phyloP scores from a whole-genome alignment of 179 eudicot genomes.

The Drosera spatulata region DNA sequence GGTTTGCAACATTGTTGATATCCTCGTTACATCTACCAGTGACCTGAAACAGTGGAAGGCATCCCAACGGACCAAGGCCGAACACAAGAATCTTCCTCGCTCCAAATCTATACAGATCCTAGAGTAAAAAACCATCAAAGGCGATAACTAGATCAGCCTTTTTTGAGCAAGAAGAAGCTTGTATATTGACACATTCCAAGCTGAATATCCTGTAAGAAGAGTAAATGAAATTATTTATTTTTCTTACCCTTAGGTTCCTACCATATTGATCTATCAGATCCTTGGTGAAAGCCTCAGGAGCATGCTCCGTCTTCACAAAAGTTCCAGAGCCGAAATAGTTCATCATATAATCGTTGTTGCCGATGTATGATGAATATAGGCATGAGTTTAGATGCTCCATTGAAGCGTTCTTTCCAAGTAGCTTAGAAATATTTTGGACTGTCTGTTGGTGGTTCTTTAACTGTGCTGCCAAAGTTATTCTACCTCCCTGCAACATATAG shows the following conservation, averaged over 20 bases:
- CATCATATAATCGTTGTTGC: slow-evolving; percentile 13
- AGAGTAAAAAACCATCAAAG: too few species aligned
- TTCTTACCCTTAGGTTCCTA: slow-evolving; percentile 10
- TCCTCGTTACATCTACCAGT: background rate
- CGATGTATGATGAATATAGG: slow-evolving; percentile 9
- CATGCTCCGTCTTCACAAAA: background rate
- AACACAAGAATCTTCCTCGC: slow-evolving; percentile 6
- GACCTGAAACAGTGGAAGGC: background rate
- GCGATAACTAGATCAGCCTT: too few species aligned
- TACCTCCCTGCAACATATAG: slow-evolving; percentile 3
- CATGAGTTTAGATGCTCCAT: slow-evolving; percentile 5
- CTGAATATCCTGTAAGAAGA: too few species aligned
- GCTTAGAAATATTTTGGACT: slow-evolving; percentile 4
- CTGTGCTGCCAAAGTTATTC: slow-evolving; percentile 6
- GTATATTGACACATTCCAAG: too few species aligned
- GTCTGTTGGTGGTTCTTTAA: slow-evolving; percentile 3
- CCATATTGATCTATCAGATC: slow-evolving; percentile 9
- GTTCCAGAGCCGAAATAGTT: slow-evolving; percentile 7
- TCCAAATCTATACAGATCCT: slow-evolving; percentile 3
- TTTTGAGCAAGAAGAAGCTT: too few species aligned
- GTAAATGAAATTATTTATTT: too few species aligned
- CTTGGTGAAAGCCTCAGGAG: slow-evolving; percentile 1
- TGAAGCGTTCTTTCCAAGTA: slow-evolving; percentile 4
- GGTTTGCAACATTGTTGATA: background rate
- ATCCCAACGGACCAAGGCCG: slow-evolving; percentile 7